Evolutionary conservation across 2,329 filamentous ascomycete genomes (phyloP), one percentile per base, ranked within the genome.

Genomic region (Blumeria hordei): DNA sequence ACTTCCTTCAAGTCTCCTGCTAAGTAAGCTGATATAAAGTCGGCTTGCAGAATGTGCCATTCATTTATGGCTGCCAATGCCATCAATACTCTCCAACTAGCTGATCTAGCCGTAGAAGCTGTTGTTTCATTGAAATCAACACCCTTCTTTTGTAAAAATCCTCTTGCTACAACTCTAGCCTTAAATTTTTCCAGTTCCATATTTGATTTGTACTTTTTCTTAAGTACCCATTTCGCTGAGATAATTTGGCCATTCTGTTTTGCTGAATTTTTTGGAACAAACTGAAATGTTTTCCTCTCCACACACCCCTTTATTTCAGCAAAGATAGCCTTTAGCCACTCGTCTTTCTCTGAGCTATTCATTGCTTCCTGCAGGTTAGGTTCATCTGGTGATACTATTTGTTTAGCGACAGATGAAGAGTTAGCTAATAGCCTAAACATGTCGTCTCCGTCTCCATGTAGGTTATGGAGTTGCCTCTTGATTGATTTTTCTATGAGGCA

Each of bases 111-210:
- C 10, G 35, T 39, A 9, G 33, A 18, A 12, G 50, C n/a, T 11
- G 35, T 36, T n/a, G 50, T 53, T 53, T 53, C 33, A 36, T 53
- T 39, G n/a, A 53, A 53, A 21, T 53, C 50, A 35, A 53, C 18
- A 7, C 50, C 32, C 28, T 53, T 12, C 6, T n/a, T 39, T 36
- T 53, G 50, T 7, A 14, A n/a, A 39, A 53, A 36, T 6, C 50
- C 33, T 36, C 35, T 53, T 6, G 35, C 50, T 35, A 53, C 50
- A n/a, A 36, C 18, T 53, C 50, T 36, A 9, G 50, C 50, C 32
- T 53, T 49, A 8, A 49, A 49, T 21, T 9, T 49, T 49, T 9
- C 11, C 6, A 9, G 18, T 21, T 28, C 14, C 44, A 18, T 49
- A 21, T 49, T 49, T 28, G 44, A 28, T 28, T 21, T 21, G 44